Evolutionary conservation across 2,329 filamentous ascomycete species (phyloP), one percentile per base, ranked within the genome.

Genomic region (Clarireedia sp.): DNA sequence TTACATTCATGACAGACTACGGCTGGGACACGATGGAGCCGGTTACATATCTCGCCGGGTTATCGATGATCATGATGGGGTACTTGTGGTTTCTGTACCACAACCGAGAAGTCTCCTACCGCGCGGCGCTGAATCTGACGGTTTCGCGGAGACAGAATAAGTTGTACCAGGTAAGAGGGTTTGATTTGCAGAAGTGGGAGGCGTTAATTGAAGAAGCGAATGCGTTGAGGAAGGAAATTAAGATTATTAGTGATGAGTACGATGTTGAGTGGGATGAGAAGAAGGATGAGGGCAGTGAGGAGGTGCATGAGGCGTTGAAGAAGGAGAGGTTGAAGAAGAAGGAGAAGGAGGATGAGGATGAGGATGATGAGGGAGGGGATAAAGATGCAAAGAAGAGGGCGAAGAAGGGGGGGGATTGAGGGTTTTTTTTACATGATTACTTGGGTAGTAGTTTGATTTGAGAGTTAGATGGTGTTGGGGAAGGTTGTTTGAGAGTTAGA

Each of bases 71-170:
- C 66, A 95, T 96, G 74, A 86, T 86, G 7, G 91, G 90, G 62
- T 96, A 96, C 66, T 76, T 95, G 53, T 96, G 90, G 89, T 96
- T 96, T 69, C 74, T 96, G 12, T 95, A 91, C 72, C 89, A 96
- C 74, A 95, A 91, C 72, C 82, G 88, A 19, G 90, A 96, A 71
- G 84, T 95, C 10, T 89, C 83, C 61, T 96, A 96, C 74, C 85
- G 87, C 62, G 86, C 86, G 2, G 90, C 91, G 26, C 83, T 96
- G 73, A 91, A 95, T 68, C 79, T 95, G 53, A 96, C 91, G 6
- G 87, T 96, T 38, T 89, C 82, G 38, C 79, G 83, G 37, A 80
- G 90, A 5, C 90, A 95, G 71, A 79, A 81, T 54, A 82, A 84
- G 51, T 74, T 96, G 10, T 96, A 96, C 68, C 78, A 87, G 62